Base-by-base conservation (phyloP, 164 flowering plant species). In the Magnolia officinalis region DNA sequence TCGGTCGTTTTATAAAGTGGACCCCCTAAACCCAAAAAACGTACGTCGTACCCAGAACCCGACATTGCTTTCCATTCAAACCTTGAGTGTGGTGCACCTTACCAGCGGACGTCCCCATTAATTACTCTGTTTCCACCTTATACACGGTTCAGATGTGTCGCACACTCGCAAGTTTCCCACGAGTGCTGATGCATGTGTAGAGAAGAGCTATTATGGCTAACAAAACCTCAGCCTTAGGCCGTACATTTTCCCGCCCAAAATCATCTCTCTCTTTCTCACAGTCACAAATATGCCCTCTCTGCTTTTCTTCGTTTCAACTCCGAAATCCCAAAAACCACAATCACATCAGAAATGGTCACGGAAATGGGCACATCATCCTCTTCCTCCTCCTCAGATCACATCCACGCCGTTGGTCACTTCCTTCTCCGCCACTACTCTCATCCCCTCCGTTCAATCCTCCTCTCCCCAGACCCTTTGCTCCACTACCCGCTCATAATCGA, bases 401-500 rank as follows among this genome's bases (percentile, higher is more conserved):
- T 49, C 61, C 23, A 61, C 50, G 70, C 68, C 16, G 75, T 79
- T 50, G 66, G 74, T 0, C 14, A 8, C 29, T 81, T 81, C 50
- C 71, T 81, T 69, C 50, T 86, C 0, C 59, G 83, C 64, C 80
- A 79, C 79, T 78, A 85, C 78, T 75, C 84, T 74, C 81, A 87
- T n/a, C 88, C 89, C 69, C 90, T 95, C 45, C 83, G 78, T 66
- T 84, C 88, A 71, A 84, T 95, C 71, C 63, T 88, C 67, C 89
- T 89, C 80, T 82, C 92, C 26, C 77, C 83, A 7, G 96, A 95
- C 61, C 84, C 88, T 37, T 81, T 88, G 75, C 89, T 90, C 73
- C 96, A 94, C 74, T 92, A 88, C 83, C 88, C 97, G 82, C 85
- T 94, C 72, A 75, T 70, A 70, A 75, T 94, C 83, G 91, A 89